Conservation (phyloP, 495 filamentous ascomycete genomes). For the Rhypophila decipiens region DNA sequence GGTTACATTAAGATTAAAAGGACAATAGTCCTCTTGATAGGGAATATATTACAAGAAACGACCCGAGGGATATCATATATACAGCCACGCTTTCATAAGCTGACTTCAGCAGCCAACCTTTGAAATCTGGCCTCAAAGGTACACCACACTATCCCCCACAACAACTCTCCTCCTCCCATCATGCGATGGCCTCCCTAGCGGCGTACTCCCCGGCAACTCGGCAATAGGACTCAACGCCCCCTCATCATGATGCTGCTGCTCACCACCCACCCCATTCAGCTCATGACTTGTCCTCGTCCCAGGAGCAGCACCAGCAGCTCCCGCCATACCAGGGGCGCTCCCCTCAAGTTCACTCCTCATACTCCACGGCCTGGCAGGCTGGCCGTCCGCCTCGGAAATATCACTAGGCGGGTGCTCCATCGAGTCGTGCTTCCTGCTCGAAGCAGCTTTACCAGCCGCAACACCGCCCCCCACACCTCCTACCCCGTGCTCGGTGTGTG, state of each 20-base stretch:
- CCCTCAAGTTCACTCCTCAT: slow-evolving; percentile 21
- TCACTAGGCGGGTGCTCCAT: slow-evolving; percentile 9
- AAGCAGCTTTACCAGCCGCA: no score
- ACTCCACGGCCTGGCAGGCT: slow-evolving; percentile 14
- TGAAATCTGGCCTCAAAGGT: no score
- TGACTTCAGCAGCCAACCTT: no score
- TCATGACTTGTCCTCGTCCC: neutral
- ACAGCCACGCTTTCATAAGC: no score
- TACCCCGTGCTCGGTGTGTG: no score
- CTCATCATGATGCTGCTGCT: no score
- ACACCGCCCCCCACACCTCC: no score
- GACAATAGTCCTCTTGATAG: no score
- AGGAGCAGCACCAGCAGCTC: neutral
- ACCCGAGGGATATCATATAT: no score
- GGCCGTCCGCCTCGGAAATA: slow-evolving; percentile 15
- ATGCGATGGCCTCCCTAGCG: neutral
- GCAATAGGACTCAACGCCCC: slow-evolving; percentile 10
- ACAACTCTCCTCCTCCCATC: neutral
- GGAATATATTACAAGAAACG: no score
- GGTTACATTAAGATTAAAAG: no score
- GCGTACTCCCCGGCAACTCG: slow-evolving; percentile 14
- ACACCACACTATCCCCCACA: neutral
- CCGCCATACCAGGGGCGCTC: neutral
- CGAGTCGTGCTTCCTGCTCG: neutral
- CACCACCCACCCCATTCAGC: neutral